Evolutionary conservation across 805 yeast species (phyloP).

Genomic region (Yamadazyma olivae): DNA sequence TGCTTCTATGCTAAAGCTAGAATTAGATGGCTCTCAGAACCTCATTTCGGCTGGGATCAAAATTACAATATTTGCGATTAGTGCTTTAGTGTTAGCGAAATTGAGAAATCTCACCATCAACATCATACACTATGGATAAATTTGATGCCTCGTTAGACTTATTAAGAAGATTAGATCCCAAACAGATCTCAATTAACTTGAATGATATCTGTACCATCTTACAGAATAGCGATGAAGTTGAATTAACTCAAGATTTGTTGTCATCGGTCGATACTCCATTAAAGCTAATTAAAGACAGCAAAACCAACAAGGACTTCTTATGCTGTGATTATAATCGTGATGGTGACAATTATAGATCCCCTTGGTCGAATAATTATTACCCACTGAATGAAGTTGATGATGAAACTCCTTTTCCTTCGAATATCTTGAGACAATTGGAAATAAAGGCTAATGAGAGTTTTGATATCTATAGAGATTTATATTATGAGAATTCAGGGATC

Average conservation of each 20-base stretch:
- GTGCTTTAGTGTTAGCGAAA: too few species aligned
- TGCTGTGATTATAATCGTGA: constrained; percentile 95
- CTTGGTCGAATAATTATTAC: constrained; percentile 79
- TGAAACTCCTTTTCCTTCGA: constrained; percentile 70
- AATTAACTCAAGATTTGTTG: constrained; percentile 79
- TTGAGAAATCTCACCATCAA: too few species aligned
- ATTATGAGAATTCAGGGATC: constrained; percentile 87
- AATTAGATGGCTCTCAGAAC: too few species aligned
- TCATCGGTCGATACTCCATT: constrained; percentile 88
- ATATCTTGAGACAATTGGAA: constrained; percentile 68
- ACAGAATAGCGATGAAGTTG: constrained; percentile 23
- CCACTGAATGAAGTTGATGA: constrained; percentile 56
- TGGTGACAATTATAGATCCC: constrained; percentile 88
- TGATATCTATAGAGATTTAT: constrained; percentile 87
- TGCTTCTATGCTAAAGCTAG: too few species aligned
- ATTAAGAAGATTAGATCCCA: constrained; percentile 41
- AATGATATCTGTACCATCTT: constrained; percentile 40
- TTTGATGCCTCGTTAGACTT: constrained; percentile 39
- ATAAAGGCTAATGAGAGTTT: constrained; percentile 82
- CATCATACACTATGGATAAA: constrained; percentile 25
- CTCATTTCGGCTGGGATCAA: too few species aligned
- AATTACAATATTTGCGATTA: too few species aligned
- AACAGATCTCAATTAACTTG: constrained; percentile 29
- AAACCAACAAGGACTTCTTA: constrained; percentile 64
- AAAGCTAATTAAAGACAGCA: constrained; percentile 45